A percentile compares a stretch with the other conserved stretches of the same genome.
Conservation (phyloP, 257 asterid genomes). For the Solanum clarkiae region DNA sequence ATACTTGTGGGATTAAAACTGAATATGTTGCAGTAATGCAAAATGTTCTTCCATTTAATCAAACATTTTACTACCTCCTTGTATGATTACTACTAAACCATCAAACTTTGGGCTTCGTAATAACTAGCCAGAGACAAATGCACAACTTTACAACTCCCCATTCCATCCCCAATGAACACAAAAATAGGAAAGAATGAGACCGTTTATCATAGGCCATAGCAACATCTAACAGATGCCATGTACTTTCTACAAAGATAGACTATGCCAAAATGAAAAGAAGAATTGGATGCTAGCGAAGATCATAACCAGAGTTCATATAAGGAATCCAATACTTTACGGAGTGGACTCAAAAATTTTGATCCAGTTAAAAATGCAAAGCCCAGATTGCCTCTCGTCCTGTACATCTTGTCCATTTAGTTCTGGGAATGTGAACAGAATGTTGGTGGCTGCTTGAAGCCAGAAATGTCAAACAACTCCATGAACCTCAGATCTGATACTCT, state of each 20-base stretch:
- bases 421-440: constrained; percentile 7
- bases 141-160: neutral
- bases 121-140: too few species aligned
- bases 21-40: too few species aligned
- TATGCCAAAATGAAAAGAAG: neutral
- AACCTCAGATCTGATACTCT: constrained; percentile 70
- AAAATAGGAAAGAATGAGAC: neutral
- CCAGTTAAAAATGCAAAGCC: neutral
- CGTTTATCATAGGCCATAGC: neutral
- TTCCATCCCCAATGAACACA: neutral
- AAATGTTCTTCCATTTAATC: too few species aligned
- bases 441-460: constrained; percentile 24
- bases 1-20: too few species aligned
- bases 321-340: neutral
- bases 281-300: neutral
- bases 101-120: too few species aligned
- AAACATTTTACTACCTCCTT: too few species aligned
- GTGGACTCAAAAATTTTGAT: neutral
- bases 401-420: neutral
- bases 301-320: neutral
- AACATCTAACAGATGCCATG: neutral
- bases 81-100: too few species aligned
- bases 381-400: neutral
- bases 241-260: neutral
- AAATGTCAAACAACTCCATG: constrained; percentile 54